A percentile compares a stretch with the other conserved stretches of the same genome.
These are phyloP conservation scores for Mortierella sp. DNA, from an alignment of 371 early-diverging fungal species.

Conservation along the genomic window DNA sequence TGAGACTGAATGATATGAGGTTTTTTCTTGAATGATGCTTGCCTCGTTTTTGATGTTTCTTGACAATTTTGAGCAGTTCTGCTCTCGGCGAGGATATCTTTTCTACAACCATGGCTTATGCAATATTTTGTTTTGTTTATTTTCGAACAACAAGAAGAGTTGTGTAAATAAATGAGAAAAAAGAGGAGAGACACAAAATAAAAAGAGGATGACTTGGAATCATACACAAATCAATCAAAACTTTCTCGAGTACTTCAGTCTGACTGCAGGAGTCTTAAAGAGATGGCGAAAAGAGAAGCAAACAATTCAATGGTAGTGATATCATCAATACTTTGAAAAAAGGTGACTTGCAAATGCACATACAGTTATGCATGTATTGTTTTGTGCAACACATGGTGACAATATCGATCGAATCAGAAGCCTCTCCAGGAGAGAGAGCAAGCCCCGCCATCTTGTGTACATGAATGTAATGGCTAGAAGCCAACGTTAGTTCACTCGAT, in stretches of 20 bases:
- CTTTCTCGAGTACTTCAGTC: no score
- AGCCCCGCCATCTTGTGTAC: no score
- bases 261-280: no score
- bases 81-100: conserved; percentile 9
- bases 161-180: background rate
- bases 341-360: background rate
- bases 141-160: background rate
- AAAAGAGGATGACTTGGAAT: no score
- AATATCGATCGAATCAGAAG: background rate
- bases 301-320: no score
- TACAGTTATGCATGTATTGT: no score
- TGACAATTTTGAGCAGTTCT: conserved; percentile 28
- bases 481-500: no score
- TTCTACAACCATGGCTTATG: conserved; percentile 9
- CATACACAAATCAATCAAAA: no score
- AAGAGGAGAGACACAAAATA: background rate
- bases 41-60: conserved; percentile 32
- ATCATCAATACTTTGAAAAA: no score
- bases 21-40: background rate
- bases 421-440: no score
- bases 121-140: background rate
- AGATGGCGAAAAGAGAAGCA: no score
- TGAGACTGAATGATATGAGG: background rate
- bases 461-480: no score
- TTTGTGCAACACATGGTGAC: conserved; percentile 12